Evolutionary conservation across 495 filamentous ascomycete species (phyloP), one percentile per base, ranked within the genome.

Genomic region (Lepraria neglecta): DNA sequence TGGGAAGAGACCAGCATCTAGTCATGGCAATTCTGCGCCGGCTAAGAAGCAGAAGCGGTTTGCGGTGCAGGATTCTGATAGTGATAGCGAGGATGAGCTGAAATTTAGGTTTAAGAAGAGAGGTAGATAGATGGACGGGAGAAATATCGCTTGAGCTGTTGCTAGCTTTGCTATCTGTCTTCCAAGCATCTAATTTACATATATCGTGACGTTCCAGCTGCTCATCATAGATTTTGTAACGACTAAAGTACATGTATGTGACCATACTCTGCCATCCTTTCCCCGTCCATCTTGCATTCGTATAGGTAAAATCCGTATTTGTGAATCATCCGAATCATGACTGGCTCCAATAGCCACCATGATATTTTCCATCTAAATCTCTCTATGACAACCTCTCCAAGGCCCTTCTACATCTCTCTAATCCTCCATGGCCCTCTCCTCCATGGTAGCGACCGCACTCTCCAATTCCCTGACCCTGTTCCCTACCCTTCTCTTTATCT

Each of bases 391-490:
- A 19, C 5, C 28, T 28, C 24, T 6, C n/a, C n/a, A n/a, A n/a
- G 12, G 6, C 19, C 5, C 31, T 30, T n/a, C 28, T 15, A 10
- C 10, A 14, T n/a, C 17, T 3, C 9, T 31, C 27, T 44, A 69
- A 35, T 72, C 69, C 62, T 74, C 69, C 56, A 67, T 59, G 17
- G 73, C 79, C 62, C 56, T 62, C 70, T 78, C 73, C 67, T 82
- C 78, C 73, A 84, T 72, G 17, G 66, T 75, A 58, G 59, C 56
- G 11, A 82, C 75, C 21, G 76, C 80, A 65, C 69, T 69, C 61
- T 84, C 79, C 71, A 84, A 70, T 66, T 84, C 80, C 64, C 80
- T 67, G 28, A 84, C 73, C 64, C 80, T 68, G 55, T 72, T 66
- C 7, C 80, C 79, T 28, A 80, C 70, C 61, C 80, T 69, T 56